Evolutionary conservation across 2,329 filamentous ascomycete species (phyloP).

Genomic region (Colletotrichum tofieldiae): DNA sequence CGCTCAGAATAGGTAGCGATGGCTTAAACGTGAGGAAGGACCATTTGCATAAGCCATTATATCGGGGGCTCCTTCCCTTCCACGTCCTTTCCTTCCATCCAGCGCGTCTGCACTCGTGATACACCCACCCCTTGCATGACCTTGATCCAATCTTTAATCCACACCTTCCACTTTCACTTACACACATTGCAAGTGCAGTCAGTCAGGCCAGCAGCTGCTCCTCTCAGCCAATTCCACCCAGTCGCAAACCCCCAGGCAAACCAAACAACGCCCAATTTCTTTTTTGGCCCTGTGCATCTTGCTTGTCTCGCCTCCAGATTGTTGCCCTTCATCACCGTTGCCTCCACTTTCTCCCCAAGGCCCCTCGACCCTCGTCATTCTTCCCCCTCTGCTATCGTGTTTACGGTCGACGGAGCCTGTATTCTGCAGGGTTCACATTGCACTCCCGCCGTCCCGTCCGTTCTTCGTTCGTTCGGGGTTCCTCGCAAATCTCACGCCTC

Average conservation of each 20-base stretch:
- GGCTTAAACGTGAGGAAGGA: neutral
- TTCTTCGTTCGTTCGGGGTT: slow-evolving; percentile 15
- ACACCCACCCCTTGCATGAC: neutral
- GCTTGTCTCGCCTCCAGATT: slow-evolving; percentile 36
- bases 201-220: neutral
- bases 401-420: neutral
- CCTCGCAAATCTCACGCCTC: slow-evolving; percentile 11
- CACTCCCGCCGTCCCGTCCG: slow-evolving; percentile 28
- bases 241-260: slow-evolving; percentile 7
- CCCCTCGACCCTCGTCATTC: slow-evolving; percentile 7
- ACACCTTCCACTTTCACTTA: slow-evolving; percentile 13
- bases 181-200: neutral
- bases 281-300: slow-evolving; percentile 14
- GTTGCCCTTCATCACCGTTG: slow-evolving; percentile 33
- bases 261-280: slow-evolving; percentile 30
- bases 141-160: neutral
- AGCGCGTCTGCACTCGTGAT: neutral
- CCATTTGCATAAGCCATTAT: slow-evolving; percentile 2
- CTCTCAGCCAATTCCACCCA: neutral
- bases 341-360: slow-evolving; percentile 25
- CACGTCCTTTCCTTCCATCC: neutral
- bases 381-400: neutral
- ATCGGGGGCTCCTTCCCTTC: neutral
- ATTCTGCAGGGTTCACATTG: slow-evolving; percentile 28
- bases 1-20: no score